Evolutionary conservation across 179 eudicot species (phyloP), one percentile per base, ranked within the genome.

Genomic region (Heliamphora pulchella): DNA sequence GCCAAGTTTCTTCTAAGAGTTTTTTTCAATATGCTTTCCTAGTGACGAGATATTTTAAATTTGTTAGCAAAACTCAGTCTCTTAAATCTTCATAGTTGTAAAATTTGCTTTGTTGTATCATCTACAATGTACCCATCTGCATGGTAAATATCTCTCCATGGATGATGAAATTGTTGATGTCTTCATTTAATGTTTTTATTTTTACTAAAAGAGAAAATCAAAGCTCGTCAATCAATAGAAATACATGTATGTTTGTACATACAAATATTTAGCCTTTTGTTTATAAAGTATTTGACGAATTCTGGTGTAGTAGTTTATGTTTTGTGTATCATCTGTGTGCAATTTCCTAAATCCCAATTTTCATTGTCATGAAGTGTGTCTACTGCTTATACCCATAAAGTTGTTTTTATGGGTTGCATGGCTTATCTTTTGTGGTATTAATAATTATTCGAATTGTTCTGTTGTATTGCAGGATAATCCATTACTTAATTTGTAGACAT

Each of bases 401-500:
- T 43, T n/a, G 64, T n/a, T 61, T 55, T 15, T n/a, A 61, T 61
- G 64, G 10, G 58, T 61, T 1, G 20, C 75, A 50, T 71, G 13
- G 41, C 53, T 70, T 71, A 15, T 68, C 1, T 68, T 5, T 68
- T 3, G 2, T 0, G 50, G 13, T 67, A 41, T n/a, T 48, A 71
- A n/a, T 11, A 31, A 22, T 3, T 46, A 6, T 71, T 53, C 10
- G 77, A 51, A 51, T 10, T 73, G 62, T 53, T 74, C 62, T 51
- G 77, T 14, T 74, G 46, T 72, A 46, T 14, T 72, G 59, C 59
- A n/a, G 47, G 59, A 20, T 72, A 72, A 50, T 72, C 17, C 15
- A 17, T 50, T 31, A 4, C 50, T 54, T 8, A 48, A 6, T 48
- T 71, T 48, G 58, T 71, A 9, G 15, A 18, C 75, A 18, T 14